Conservation (phyloP, 2,329 filamentous ascomycete genomes). For the Fonsecaea nubica region DNA sequence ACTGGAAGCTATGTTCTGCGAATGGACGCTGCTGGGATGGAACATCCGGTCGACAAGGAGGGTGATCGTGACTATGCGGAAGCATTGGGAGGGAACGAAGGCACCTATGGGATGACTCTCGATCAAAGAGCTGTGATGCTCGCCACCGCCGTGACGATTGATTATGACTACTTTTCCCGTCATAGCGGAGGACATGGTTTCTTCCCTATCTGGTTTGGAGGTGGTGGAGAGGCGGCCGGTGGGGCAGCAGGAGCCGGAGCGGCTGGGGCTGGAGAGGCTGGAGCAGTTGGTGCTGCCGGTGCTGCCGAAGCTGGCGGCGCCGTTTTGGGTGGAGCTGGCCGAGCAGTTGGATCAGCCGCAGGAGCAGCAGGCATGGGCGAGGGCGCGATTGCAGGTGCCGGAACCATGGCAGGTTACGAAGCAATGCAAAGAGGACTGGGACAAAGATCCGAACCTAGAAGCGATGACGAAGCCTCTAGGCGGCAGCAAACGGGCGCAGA, state of each 20-base stretch:
- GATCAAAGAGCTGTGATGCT: constrained; percentile 72
- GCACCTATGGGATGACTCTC: constrained; percentile 63
- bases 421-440: constrained; percentile 63
- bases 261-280: constrained; percentile 48
- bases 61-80: constrained; percentile 32
- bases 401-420: constrained; percentile 68
- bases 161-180: constrained; percentile 72
- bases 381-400: constrained; percentile 59
- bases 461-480: constrained; percentile 16
- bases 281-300: constrained; percentile 45
- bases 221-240: constrained; percentile 46
- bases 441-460: constrained; percentile 40
- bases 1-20: constrained; percentile 69
- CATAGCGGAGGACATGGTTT: constrained; percentile 59
- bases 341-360: constrained; percentile 41
- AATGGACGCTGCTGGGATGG: constrained; percentile 65
- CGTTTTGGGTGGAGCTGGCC: constrained; percentile 38
- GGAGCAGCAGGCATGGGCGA: constrained; percentile 46
- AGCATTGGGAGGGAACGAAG: constrained; percentile 27
- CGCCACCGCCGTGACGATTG: constrained; percentile 68
- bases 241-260: constrained; percentile 46
- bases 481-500: constrained; percentile 17
- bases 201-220: constrained; percentile 60
- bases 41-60: constrained; percentile 48
- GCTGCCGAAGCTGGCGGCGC: constrained; percentile 47